These are phyloP conservation scores for Taiozyma sp. DNA, from an alignment of 1,139 yeast genomes.

Conservation along the genomic window DNA sequence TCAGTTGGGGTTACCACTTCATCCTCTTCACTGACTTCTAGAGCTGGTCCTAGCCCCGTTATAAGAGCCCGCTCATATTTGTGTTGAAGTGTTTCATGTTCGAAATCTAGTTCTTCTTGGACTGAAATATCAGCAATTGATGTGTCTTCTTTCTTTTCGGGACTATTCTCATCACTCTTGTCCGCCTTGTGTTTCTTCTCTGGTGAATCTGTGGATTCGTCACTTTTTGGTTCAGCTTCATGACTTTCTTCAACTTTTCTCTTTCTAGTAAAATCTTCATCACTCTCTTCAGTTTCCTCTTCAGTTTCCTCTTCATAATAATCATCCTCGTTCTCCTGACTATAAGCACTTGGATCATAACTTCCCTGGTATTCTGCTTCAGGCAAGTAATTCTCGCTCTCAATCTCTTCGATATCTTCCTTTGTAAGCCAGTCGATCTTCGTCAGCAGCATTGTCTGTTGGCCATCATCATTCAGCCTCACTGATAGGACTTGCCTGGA, in stretches of 20 bases:
- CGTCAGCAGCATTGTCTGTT: constrained; percentile 30
- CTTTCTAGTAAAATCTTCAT: constrained; percentile 5
- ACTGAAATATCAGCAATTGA: not conserved
- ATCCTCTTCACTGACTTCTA: constrained; percentile 1
- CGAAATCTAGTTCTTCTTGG: not conserved
- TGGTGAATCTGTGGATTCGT: constrained; percentile 9
- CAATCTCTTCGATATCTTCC: constrained; percentile 27
- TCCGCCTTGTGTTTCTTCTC: constrained; percentile 17
- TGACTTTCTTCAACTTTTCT: constrained; percentile 8
- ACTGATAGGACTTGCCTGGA: not conserved
- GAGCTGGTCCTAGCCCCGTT: not conserved
- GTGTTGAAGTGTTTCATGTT: not conserved
- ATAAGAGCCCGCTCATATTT: not conserved
- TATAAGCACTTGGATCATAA: constrained; percentile 16
- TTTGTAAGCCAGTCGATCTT: constrained; percentile 46
- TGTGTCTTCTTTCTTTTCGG: not conserved
- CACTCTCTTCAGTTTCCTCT: not conserved
- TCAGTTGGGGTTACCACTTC: constrained; percentile 7
- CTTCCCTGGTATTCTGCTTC: constrained; percentile 21
- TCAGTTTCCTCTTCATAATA: not conserved
- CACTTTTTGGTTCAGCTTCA: constrained; percentile 2
- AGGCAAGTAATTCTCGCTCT: constrained; percentile 16
- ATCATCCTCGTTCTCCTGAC: constrained; percentile 12
- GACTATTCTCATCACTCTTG: not conserved
- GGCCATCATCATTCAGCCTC: constrained; percentile 15